Base-by-base conservation (phyloP, 768 basidiomycete genomes). In the Leccinum subgranulosum region DNA sequence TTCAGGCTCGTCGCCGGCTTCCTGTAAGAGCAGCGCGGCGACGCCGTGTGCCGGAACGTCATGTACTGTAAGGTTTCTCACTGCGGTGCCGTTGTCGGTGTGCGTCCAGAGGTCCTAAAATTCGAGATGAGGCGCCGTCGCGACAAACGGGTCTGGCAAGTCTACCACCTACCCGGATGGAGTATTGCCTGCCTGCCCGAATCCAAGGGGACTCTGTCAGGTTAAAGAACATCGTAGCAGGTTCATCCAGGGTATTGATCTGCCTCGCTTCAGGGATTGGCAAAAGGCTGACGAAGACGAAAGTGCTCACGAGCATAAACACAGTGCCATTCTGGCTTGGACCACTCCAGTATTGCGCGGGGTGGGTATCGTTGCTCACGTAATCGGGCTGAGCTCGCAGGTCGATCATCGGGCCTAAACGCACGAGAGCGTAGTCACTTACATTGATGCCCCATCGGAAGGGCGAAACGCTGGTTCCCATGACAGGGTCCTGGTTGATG, bases 311-410 rank as follows among this genome's bases (percentile, higher is more conserved):
- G 27, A 87, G 75, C 86, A 88, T 88, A 64, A 88, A 75, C 0
- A 87, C 75, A 1, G 83, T 83, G 50, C 86, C 86, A 52, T 86
- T 83, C 67, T 85, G 74, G 55, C 80, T 82, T 61, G 80, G 75
- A 4, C 86, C 86, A 59, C 84, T 86, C 86, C 86, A 88, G 66
- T 82, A 88, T 58, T 85, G 81, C n/a, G 86, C 84, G 1, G 86
- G 86, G 64, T 82, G 79, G 0, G 79, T 79, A 31, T 61, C 69
- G 55, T 75, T 74, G 55, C 70, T 74, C 39, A 70, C 71, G 63
- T 68, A 76, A 60, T 75, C 65, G n/a, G 75, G 68, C 74, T 77
- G 25, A 31, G 15, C 45, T 8, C 53, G 41, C 28, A 4, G 53
- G 43, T 51, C n/a, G 36, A 28, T n/a, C 31, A 31, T 31, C 12